phyloP scores from a whole-genome alignment of 345 rosid species.

The Eucalyptus curtisii region DNA sequence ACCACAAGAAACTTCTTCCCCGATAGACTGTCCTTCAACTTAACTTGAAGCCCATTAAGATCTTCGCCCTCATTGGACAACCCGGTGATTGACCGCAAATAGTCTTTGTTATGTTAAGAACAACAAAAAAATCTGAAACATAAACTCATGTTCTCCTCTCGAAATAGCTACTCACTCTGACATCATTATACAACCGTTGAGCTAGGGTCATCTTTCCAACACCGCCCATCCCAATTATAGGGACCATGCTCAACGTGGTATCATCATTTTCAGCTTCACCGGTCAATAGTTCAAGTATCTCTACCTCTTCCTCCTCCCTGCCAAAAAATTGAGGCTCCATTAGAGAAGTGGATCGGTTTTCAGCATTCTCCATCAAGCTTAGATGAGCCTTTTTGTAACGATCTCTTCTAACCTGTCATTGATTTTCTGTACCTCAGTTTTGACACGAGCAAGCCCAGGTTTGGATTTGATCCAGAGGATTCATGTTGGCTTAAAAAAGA shows the following conservation, averaged over 20 bases:
- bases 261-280: background rate
- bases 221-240: background rate
- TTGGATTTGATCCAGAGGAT: background rate
- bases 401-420: background rate
- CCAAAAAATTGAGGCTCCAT: background rate
- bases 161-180: accelerated
- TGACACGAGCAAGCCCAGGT: background rate
- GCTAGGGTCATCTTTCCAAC: background rate
- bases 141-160: background rate
- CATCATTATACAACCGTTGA: background rate
- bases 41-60: background rate
- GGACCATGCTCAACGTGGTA: background rate
- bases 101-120: background rate
- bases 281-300: background rate
- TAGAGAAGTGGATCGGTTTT: background rate
- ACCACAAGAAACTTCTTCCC: background rate
- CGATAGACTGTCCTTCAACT: background rate
- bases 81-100: background rate
- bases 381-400: background rate
- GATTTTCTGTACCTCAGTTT: background rate
- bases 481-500: background rate
- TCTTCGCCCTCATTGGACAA: accelerated
- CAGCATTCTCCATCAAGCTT: background rate
- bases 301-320: background rate
- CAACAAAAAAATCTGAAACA: background rate